phyloP scores from a whole-genome alignment of 208 protist species.

The Acanthamoeba culbertsoni region DNA sequence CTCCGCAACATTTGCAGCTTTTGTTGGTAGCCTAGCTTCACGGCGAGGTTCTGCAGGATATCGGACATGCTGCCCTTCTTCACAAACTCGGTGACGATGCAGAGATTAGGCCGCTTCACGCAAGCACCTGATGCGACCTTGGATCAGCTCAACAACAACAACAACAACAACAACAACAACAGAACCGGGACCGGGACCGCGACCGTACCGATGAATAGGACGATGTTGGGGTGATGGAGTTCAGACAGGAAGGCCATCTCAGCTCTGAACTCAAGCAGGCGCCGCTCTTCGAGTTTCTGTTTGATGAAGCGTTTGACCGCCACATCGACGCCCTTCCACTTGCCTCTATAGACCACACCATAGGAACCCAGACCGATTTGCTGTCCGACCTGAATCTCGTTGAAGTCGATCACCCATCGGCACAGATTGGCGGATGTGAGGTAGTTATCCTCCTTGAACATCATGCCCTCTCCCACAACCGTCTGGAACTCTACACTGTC shows the following conservation, averaged over 20 bases:
- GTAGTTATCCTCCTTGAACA: slow-evolving; percentile 50
- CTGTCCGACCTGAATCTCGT: slow-evolving; percentile 3
- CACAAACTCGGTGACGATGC: slow-evolving; percentile 54
- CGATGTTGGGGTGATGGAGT: slow-evolving; percentile 55
- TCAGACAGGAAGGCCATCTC: slow-evolving; percentile 55
- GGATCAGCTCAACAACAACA: no score
- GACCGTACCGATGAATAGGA: slow-evolving; percentile 57
- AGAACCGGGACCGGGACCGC: no score
- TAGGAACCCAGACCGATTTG: slow-evolving; percentile 27
- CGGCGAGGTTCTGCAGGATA: not conserved
- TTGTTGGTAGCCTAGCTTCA: slow-evolving; percentile 7
- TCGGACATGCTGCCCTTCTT: slow-evolving; percentile 1
- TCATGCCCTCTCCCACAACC: slow-evolving; percentile 1
- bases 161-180: no score
- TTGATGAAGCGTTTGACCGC: slow-evolving; percentile 56
- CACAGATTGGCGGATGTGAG: slow-evolving; percentile 50
- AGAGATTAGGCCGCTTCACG: slow-evolving; percentile 40
- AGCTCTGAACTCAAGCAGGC: slow-evolving; percentile 49
- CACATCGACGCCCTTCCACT: slow-evolving; percentile 55
- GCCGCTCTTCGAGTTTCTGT: slow-evolving; percentile 27
- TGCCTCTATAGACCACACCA: not conserved
- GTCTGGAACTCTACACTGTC: not conserved
- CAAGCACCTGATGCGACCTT: no score
- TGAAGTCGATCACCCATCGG: slow-evolving; percentile 36
- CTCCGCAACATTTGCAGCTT: not conserved